Percentiles rank a stretch among this genome's conserved stretches.
Conservation (phyloP, 331 rosid genomes). For the Saraca asoca region DNA sequence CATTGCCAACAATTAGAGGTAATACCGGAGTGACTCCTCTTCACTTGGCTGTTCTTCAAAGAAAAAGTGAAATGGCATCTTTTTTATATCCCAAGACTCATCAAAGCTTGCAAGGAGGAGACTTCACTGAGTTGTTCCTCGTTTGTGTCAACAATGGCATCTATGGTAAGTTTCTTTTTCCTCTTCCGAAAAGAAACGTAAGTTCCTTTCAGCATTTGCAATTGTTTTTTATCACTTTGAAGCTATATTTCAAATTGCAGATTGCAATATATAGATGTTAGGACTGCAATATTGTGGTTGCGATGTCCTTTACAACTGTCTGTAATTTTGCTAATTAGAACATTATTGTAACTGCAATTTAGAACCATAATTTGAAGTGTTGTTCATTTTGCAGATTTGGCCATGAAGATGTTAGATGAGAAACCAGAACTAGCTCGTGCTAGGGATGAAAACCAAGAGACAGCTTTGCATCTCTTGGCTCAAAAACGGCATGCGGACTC, state of each 20-base stretch:
- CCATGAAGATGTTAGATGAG: not conserved
- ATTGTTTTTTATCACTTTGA: too few relatives aligned
- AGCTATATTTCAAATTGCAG: too few relatives aligned
- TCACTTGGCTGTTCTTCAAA: not conserved
- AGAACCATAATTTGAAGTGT: too few relatives aligned
- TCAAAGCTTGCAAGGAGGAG: not conserved
- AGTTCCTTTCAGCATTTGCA: not conserved
- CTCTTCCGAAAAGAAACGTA: too few relatives aligned
- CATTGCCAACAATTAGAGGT: not conserved
- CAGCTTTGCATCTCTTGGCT: slow-evolving; percentile 10
- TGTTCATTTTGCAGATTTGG: not conserved
- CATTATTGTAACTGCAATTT: too few relatives aligned
- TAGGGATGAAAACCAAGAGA: not conserved
- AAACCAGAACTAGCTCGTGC: not conserved
- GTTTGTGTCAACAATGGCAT: slow-evolving; percentile 3
- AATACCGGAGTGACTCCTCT: not conserved
- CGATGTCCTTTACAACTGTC: too few relatives aligned
- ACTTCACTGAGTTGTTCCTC: not conserved
- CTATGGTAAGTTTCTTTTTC: slow-evolving; percentile 37
- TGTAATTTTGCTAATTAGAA: too few relatives aligned
- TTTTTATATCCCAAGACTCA: not conserved
- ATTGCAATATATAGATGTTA: too few relatives aligned
- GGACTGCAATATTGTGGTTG: too few relatives aligned
- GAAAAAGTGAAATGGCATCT: slow-evolving; percentile 12
- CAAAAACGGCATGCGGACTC: slow-evolving; percentile 2